Evolutionary conservation across 1,284 basidiomycete species (phyloP).

Genomic region (Mycena citricolor): DNA sequence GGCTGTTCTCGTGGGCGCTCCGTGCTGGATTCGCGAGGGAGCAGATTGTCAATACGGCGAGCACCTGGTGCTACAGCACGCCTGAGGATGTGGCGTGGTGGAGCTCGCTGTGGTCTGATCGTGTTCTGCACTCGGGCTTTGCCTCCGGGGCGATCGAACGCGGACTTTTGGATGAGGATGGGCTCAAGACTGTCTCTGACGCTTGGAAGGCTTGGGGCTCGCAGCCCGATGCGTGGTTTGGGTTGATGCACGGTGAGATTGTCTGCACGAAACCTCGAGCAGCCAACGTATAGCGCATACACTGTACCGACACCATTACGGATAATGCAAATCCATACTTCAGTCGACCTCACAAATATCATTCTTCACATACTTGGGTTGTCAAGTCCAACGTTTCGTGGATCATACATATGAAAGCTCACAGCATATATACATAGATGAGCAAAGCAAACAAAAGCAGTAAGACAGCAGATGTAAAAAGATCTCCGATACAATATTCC

Average conservation of each 20-base stretch:
- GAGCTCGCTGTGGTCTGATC: slow-evolving; percentile 16
- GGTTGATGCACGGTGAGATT: slow-evolving; percentile 16
- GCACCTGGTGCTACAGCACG: slow-evolving; percentile 19
- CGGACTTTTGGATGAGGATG: slow-evolving; percentile 14
- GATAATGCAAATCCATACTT: too few species aligned
- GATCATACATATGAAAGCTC: too few species aligned
- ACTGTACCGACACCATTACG: too few species aligned
- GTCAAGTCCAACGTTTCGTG: too few species aligned
- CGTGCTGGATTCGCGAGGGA: slow-evolving; percentile 14
- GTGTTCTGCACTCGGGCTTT: slow-evolving; percentile 14
- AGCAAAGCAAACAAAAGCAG: too few species aligned
- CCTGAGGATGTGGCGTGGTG: slow-evolving; percentile 18
- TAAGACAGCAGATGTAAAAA: too few species aligned
- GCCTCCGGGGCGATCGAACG: slow-evolving; percentile 12
- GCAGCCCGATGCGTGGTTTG: slow-evolving; percentile 15
- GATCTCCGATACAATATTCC: too few species aligned
- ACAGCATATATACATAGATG: too few species aligned
- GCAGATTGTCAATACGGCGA: slow-evolving; percentile 8
- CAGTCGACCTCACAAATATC: too few species aligned
- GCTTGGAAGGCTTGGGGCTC: slow-evolving; percentile 17
- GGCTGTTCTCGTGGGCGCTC: slow-evolving; percentile 29
- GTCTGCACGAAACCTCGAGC: slow-evolving; percentile 18
- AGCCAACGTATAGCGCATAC: too few species aligned
- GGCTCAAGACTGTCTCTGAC: slow-evolving; percentile 12
- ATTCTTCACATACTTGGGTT: too few species aligned